Percentiles rank a stretch among this genome's conserved stretches.
phyloP scores from a whole-genome alignment of 2,329 filamentous ascomycete genomes.

The Alternaria novae-zelandiae region DNA sequence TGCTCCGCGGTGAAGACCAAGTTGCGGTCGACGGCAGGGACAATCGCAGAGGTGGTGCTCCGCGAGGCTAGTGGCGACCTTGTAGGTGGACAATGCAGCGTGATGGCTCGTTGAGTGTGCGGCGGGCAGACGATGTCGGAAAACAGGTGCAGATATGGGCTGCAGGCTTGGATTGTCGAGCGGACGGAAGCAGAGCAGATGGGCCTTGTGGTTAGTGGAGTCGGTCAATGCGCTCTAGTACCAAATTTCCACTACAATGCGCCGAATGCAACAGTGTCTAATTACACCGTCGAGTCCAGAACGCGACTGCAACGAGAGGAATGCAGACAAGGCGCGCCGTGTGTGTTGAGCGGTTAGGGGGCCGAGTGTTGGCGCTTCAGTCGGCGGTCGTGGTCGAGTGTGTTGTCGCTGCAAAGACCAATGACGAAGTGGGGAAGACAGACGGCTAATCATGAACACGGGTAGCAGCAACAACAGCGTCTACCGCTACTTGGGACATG shows the following conservation, averaged over 20 bases:
- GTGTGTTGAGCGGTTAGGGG: slow-evolving; percentile 29
- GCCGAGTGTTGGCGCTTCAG: slow-evolving; percentile 34
- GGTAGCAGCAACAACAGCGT: slow-evolving; percentile 13
- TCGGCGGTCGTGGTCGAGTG: slow-evolving; percentile 25
- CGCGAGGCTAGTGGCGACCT: slow-evolving; percentile 23
- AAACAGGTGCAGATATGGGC: neutral
- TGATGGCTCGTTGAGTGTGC: neutral
- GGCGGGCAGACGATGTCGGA: neutral
- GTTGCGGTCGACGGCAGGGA: slow-evolving; percentile 8
- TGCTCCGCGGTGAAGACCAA: slow-evolving; percentile 3
- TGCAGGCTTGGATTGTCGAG: slow-evolving; percentile 4
- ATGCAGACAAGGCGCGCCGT: slow-evolving; percentile 21
- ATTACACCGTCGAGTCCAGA: slow-evolving; percentile 23
- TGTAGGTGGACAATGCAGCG: neutral
- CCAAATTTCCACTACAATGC: slow-evolving; percentile 30
- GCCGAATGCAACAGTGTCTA: slow-evolving; percentile 22
- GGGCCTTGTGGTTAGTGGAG: slow-evolving; percentile 23
- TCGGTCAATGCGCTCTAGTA: slow-evolving; percentile 40
- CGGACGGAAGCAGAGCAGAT: slow-evolving; percentile 6
- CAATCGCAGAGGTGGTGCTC: slow-evolving; percentile 16
- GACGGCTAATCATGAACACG: slow-evolving; percentile 25
- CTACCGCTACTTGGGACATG: slow-evolving; percentile 9
- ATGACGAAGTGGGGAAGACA: slow-evolving; percentile 37
- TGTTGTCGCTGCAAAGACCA: slow-evolving; percentile 35
- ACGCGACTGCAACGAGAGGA: slow-evolving; percentile 23